These are phyloP conservation scores for Trebouxia sp. DNA, from an alignment of 139 green algal species.

Conservation along the genomic window DNA sequence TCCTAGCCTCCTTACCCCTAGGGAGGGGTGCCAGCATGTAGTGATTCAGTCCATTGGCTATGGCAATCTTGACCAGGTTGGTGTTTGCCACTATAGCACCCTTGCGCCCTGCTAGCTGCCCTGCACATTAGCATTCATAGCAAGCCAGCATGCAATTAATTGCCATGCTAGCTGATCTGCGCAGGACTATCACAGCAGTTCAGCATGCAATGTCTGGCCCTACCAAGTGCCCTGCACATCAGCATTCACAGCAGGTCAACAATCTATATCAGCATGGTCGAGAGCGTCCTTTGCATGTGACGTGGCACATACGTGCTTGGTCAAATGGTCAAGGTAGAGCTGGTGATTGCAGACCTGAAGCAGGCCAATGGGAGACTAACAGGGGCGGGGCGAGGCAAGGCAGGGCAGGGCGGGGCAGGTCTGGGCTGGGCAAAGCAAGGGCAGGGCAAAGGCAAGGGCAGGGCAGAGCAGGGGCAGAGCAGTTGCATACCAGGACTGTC, in stretches of 20 bases:
- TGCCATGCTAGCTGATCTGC: conserved; percentile 33
- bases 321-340: no score
- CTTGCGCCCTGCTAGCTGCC: conserved; percentile 54
- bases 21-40: conserved; percentile 23
- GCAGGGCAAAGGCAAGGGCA: not conserved
- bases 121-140: conserved; percentile 27
- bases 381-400: no score
- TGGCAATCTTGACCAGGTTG: conserved; percentile 28
- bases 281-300: no score
- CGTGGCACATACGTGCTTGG: no score
- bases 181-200: conserved; percentile 5
- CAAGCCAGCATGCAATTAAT: not conserved
- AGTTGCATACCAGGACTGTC: no score
- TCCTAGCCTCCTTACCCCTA: conserved; percentile 3
- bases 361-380: no score
- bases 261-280: no score
- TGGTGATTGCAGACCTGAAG: no score
- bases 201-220: no score
- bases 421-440: not conserved
- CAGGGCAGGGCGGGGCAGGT: conserved; percentile 4
- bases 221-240: no score
- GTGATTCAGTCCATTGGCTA: conserved; percentile 8
- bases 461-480: not conserved
- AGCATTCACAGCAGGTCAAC: no score
- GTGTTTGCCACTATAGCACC: conserved; percentile 47